Percentiles rank a stretch among this genome's conserved stretches.
These are phyloP conservation scores for Aspergillus clavatus DNA, from an alignment of 2,329 filamentous ascomycete species.

Conservation along the genomic window DNA sequence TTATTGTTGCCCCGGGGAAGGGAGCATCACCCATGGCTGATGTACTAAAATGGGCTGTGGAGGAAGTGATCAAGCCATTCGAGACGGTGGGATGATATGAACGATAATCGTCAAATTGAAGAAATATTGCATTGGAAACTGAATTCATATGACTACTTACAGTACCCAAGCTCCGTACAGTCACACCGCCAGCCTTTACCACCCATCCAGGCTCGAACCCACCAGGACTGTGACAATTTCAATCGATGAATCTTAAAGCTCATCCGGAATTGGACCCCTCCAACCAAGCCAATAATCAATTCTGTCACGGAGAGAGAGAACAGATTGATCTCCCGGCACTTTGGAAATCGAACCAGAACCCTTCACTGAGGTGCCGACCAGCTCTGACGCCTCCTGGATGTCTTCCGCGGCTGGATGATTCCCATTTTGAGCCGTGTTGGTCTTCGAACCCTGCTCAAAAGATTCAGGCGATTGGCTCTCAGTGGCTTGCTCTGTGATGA, in stretches of 20 bases:
- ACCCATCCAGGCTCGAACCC: not conserved
- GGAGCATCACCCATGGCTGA: constrained; percentile 57
- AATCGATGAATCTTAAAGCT: not conserved
- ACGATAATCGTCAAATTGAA: not conserved
- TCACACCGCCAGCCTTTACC: not conserved
- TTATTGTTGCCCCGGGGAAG: constrained; percentile 45
- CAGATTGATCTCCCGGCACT: not conserved
- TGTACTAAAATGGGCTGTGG: constrained; percentile 65
- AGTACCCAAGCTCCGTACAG: not conserved
- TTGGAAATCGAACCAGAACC: not conserved
- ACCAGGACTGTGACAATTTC: too few relatives aligned
- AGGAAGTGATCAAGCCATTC: constrained; percentile 49
- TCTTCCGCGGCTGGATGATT: not conserved
- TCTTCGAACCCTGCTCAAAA: not conserved
- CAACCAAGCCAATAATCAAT: constrained; percentile 33
- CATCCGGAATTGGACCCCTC: constrained; percentile 21
- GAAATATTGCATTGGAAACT: not conserved
- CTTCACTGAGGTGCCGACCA: not conserved
- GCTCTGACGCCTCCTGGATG: not conserved
- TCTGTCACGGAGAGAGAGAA: constrained; percentile 20
- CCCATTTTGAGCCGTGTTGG: not conserved
- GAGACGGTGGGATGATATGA: not conserved
- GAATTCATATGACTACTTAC: not conserved
- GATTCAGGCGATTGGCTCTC: not conserved
- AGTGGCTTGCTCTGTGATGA: not conserved